A percentile compares a stretch with the other conserved stretches of the same genome.
Conservation (phyloP, 306 rosid species). For the Luffa acutangula region DNA sequence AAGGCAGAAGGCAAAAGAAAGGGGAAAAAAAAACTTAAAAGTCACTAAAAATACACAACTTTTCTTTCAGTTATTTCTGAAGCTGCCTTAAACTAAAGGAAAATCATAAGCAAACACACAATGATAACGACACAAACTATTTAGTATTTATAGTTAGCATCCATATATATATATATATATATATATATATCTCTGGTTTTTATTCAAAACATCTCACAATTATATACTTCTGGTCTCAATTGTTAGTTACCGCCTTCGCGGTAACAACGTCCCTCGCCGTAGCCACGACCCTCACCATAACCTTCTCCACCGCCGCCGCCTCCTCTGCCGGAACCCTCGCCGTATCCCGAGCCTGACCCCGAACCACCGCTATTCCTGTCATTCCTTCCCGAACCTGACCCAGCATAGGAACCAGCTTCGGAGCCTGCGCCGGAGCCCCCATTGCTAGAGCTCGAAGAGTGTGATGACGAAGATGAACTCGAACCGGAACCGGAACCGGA, state of each 20-base stretch:
- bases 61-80: too few relatives aligned
- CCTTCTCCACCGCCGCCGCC: not conserved
- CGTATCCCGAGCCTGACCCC: slow-evolving; percentile 19
- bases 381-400: slow-evolving; percentile 17
- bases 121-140: not conserved
- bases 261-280: not conserved
- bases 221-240: not conserved
- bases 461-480: not conserved
- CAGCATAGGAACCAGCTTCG: slow-evolving; percentile 27
- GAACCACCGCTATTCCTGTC: slow-evolving; percentile 17
- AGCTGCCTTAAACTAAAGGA: too few relatives aligned
- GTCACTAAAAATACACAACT: too few relatives aligned
- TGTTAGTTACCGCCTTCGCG: not conserved
- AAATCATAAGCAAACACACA: too few relatives aligned
- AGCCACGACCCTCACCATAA: not conserved
- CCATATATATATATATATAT: not conserved
- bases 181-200: not conserved
- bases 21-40: too few relatives aligned
- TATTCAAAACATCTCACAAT: not conserved
- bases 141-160: not conserved
- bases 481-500: slow-evolving; percentile 31
- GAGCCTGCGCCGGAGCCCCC: slow-evolving; percentile 15
- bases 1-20: too few relatives aligned
- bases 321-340: not conserved
- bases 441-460: not conserved